Conservation (phyloP, 345 rosid species). For the Chamaenerion angustifolium region DNA sequence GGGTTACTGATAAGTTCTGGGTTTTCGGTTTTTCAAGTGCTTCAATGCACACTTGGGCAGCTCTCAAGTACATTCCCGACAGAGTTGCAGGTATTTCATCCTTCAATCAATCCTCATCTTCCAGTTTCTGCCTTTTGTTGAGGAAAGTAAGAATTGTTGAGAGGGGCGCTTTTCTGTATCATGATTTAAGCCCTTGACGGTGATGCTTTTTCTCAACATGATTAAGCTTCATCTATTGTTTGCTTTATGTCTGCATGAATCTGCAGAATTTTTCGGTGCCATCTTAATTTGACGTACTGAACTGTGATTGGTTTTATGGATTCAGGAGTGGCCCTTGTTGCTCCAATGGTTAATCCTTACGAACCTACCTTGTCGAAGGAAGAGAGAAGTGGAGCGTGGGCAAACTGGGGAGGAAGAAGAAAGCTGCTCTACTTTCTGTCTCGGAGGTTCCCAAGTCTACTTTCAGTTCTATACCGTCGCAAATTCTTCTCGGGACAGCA, state of each 20-base stretch:
- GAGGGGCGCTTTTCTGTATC: not conserved
- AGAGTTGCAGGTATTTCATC: constrained; percentile 54
- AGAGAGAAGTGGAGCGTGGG: constrained; percentile 64
- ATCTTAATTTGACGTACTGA: not conserved
- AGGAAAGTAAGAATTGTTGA: no score
- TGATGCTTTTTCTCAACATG: no score
- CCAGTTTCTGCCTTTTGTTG: no score
- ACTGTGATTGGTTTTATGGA: constrained; percentile 6
- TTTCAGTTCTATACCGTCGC: constrained; percentile 40
- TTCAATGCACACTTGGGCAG: constrained; percentile 90
- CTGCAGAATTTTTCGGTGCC: no score
- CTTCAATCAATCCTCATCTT: no score
- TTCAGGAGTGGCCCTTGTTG: constrained; percentile 72
- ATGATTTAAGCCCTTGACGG: no score
- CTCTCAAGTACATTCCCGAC: constrained; percentile 64
- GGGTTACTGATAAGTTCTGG: constrained; percentile 66
- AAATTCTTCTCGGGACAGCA: constrained; percentile 78
- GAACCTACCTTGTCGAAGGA: constrained; percentile 72
- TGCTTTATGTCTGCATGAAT: no score
- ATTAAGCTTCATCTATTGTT: no score
- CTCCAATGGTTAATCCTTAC: constrained; percentile 72
- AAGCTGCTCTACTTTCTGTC: constrained; percentile 57
- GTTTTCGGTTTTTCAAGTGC: constrained; percentile 73
- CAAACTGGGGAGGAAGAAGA: constrained; percentile 40
- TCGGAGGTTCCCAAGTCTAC: constrained; percentile 51